Conservation (phyloP, 2,329 filamentous ascomycete species). For the Stemphylium lycopersici region DNA sequence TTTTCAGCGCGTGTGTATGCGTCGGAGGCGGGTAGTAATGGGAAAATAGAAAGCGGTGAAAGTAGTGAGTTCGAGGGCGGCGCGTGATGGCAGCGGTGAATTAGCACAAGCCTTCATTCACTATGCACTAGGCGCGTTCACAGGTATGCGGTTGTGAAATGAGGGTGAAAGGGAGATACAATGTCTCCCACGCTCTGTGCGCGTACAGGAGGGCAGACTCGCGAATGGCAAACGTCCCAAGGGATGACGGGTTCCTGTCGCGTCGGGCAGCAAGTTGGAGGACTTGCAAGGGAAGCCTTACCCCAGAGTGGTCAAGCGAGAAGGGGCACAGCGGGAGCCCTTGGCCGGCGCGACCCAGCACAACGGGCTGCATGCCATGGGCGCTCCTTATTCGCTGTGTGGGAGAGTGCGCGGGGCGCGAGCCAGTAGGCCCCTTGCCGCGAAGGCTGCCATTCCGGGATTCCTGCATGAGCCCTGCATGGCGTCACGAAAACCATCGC, state of each 20-base stretch:
- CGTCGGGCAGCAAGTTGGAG: constrained; percentile 21
- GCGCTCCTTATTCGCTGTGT: constrained; percentile 19
- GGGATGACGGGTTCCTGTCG: constrained; percentile 11
- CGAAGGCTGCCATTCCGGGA: constrained; percentile 7
- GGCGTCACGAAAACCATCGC: constrained; percentile 15
- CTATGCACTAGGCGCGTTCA: constrained; percentile 1
- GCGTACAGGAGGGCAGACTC: neutral
- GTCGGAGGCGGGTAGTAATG: constrained; percentile 6
- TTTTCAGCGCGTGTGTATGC: neutral
- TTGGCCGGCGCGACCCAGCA: constrained; percentile 18
- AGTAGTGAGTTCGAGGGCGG: neutral
- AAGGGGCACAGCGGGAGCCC: constrained; percentile 17
- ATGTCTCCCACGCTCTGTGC: too few species aligned
- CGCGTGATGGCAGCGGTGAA: constrained; percentile 7
- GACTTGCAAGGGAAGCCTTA: constrained; percentile 11
- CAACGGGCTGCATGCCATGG: constrained; percentile 15
- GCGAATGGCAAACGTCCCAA: constrained; percentile 4
- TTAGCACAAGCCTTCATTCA: neutral
- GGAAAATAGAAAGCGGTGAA: constrained; percentile 26
- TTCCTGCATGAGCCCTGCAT: constrained; percentile 18
- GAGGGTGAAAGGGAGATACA: neutral
- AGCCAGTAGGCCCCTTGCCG: neutral
- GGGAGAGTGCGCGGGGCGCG: neutral
- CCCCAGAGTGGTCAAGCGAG: constrained; percentile 18
- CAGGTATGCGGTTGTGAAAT: neutral